Percentiles rank a stretch among this genome's conserved stretches.
Conservation (phyloP, 805 yeast genomes). For the Saccharomycopsis synnaedendra region DNA sequence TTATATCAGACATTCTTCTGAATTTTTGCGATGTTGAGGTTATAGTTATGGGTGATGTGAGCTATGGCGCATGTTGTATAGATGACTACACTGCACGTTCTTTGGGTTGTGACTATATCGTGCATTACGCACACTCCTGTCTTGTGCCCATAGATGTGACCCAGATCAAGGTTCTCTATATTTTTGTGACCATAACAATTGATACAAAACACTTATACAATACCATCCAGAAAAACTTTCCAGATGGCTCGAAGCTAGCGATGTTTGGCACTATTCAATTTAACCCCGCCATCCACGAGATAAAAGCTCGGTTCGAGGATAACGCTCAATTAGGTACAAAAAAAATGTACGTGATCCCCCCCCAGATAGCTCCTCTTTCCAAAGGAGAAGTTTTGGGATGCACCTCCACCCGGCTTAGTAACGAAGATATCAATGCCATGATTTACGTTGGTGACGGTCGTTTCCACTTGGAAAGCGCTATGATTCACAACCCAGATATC, state of each 20-base stretch:
- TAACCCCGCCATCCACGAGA: slow-evolving; percentile 77
- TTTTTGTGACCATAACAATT: slow-evolving; percentile 86
- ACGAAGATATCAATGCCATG: slow-evolving; percentile 61
- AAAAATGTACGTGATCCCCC: slow-evolving; percentile 59
- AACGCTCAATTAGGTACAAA: slow-evolving; percentile 17
- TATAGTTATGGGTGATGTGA: slow-evolving; percentile 95
- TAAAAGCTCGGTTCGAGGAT: slow-evolving; percentile 10
- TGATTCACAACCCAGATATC: slow-evolving; percentile 91
- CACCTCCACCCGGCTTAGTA: slow-evolving; percentile 74
- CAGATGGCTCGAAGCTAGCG: slow-evolving; percentile 55
- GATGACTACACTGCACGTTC: slow-evolving; percentile 94
- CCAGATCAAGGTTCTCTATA: slow-evolving; percentile 80
- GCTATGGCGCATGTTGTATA: slow-evolving; percentile 97
- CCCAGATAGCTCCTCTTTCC: slow-evolving; percentile 86
- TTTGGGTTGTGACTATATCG: slow-evolving; percentile 84
- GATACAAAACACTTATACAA: slow-evolving; percentile 74
- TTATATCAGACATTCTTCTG: slow-evolving; percentile 84
- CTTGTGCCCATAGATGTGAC: slow-evolving; percentile 92
- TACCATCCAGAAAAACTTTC: slow-evolving; percentile 64
- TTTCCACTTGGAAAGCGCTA: slow-evolving; percentile 88
- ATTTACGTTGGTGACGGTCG: slow-evolving; percentile 93
- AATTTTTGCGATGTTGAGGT: slow-evolving; percentile 78
- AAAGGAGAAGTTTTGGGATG: slow-evolving; percentile 96
- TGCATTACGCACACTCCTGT: slow-evolving; percentile 96
- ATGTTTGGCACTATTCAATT: slow-evolving; percentile 94